Percentiles rank a stretch among this genome's conserved stretches.
These are phyloP conservation scores for Tephrocybe sp. DNA, from an alignment of 768 basidiomycete genomes.

Conservation along the genomic window DNA sequence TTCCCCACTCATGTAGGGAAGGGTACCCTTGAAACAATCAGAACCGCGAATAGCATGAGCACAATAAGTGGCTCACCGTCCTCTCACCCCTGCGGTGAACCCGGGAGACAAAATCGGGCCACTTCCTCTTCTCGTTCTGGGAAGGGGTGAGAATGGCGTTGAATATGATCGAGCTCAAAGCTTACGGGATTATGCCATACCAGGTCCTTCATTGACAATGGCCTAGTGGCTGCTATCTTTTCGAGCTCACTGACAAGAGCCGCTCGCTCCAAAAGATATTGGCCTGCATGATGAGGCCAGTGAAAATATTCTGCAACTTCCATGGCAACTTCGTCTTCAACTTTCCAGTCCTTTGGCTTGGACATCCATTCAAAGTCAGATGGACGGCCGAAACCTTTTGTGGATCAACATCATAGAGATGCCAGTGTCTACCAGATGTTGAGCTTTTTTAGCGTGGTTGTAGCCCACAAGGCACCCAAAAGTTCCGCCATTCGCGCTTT, in stretches of 20 bases:
- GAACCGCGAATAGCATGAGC: not conserved
- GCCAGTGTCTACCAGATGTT: not conserved
- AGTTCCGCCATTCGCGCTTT: not conserved
- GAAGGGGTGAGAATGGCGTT: no score
- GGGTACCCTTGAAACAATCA: not conserved
- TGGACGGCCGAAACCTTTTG: no score
- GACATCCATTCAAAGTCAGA: not conserved
- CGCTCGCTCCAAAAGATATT: no score
- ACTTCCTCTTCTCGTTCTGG: not conserved
- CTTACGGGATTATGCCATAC: no score
- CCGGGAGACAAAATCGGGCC: not conserved
- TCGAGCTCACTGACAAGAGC: no score
- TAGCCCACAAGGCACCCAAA: not conserved
- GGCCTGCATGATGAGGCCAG: no score
- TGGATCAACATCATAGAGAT: not conserved
- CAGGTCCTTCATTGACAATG: no score
- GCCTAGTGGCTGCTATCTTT: no score
- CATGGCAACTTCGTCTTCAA: no score
- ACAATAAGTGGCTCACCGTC: not conserved
- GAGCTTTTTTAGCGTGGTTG: not conserved
- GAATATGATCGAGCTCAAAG: no score
- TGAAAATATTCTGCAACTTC: no score
- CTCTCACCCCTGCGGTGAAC: not conserved
- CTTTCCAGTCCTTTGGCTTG: not conserved
- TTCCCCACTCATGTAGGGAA: conserved; percentile 1